A percentile compares a stretch with the other conserved stretches of the same genome.
phyloP scores from a whole-genome alignment of 257 asterid species.

The Parsonsia alboflavescens region DNA sequence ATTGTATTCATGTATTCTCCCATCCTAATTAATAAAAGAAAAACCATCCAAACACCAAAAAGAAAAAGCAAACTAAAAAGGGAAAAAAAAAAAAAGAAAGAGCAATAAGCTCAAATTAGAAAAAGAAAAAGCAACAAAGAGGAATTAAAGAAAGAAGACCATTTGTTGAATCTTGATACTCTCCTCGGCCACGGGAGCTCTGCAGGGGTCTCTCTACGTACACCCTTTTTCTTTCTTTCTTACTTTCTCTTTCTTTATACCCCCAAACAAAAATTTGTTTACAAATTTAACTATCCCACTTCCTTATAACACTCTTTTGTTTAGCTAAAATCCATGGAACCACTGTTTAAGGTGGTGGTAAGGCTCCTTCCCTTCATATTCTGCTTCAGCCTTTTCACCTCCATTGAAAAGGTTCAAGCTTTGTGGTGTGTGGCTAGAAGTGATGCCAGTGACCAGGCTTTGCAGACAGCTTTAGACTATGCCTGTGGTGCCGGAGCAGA shows the following conservation, averaged over 20 bases:
- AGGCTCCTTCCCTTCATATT: slow-evolving; percentile 8
- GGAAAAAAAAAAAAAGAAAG: slow-evolving; percentile 13
- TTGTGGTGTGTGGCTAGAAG: slow-evolving; percentile 87
- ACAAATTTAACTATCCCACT: not conserved
- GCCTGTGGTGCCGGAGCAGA: slow-evolving; percentile 85
- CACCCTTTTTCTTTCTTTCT: not conserved
- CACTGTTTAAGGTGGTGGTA: slow-evolving; percentile 18
- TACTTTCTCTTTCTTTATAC: not conserved
- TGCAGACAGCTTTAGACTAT: slow-evolving; percentile 66
- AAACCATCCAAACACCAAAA: slow-evolving; percentile 10
- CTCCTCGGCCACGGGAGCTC: not conserved
- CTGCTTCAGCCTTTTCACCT: slow-evolving; percentile 14
- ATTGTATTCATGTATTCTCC: too few species aligned
- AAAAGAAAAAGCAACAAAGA: slow-evolving; percentile 1
- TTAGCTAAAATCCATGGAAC: slow-evolving; percentile 20
- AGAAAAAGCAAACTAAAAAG: slow-evolving; percentile 24
- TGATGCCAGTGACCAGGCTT: slow-evolving; percentile 55
- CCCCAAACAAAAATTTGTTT: not conserved
- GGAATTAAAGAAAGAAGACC: slow-evolving; percentile 2
- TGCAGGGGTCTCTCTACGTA: not conserved
- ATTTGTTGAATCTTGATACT: slow-evolving; percentile 27
- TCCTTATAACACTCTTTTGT: slow-evolving; percentile 13
- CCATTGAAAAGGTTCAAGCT: slow-evolving; percentile 16
- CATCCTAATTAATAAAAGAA: too few species aligned
- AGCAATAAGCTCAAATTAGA: not conserved